phyloP scores from a whole-genome alignment of 192 early-diverging fungal genomes.

The Coemansia reversa region DNA sequence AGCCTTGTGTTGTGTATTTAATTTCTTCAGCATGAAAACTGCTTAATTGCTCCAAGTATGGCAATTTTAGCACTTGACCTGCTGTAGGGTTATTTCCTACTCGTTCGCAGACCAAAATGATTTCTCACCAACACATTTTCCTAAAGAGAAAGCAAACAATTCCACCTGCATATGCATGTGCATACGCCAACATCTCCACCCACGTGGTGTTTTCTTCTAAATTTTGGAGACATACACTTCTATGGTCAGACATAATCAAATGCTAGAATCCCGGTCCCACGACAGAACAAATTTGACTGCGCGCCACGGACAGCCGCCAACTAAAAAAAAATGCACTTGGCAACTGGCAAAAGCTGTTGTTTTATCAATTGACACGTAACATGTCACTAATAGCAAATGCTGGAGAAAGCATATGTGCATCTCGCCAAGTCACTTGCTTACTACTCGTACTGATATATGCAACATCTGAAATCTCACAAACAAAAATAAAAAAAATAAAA shows the following conservation, averaged over 20 bases:
- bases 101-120: not conserved
- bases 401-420: not conserved
- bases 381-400: not conserved
- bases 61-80: not conserved
- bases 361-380: not conserved
- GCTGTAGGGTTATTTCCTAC: not conserved
- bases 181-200: not conserved
- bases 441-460: not conserved
- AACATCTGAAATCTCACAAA: not conserved
- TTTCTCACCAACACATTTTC: not conserved
- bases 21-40: not conserved
- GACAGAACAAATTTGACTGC: not conserved
- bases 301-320: not conserved
- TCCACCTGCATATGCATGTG: not conserved
- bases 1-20: not conserved
- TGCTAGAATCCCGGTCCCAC: not conserved
- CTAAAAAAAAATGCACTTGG: not conserved
- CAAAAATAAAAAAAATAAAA: not conserved
- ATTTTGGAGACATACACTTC: not conserved
- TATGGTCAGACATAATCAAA: not conserved
- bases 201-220: not conserved
- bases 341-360: not conserved
- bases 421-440: not conserved
- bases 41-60: not conserved
- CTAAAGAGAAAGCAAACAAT: not conserved